phyloP scores from a whole-genome alignment of 805 yeast species.

The Debaryomyces hansenii region DNA sequence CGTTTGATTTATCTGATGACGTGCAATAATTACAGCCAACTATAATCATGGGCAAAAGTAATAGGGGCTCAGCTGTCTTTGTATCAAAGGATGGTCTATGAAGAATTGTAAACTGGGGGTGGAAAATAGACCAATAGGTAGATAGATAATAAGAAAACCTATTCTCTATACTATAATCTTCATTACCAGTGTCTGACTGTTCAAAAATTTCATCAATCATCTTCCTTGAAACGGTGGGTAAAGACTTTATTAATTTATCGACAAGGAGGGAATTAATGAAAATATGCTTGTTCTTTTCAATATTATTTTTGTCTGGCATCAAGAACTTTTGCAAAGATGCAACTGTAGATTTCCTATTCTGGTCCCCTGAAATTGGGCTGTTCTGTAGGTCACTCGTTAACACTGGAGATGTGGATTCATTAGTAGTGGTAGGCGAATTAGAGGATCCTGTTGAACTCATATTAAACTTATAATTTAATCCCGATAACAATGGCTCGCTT shows the following conservation, averaged over 20 bases:
- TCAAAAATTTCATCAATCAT: slow-evolving; percentile 26
- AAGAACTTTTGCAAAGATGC: neutral
- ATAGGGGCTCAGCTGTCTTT: slow-evolving; percentile 44
- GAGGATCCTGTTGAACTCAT: slow-evolving; percentile 25
- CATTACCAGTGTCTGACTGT: slow-evolving; percentile 17
- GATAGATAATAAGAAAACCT: slow-evolving; percentile 36
- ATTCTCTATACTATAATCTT: slow-evolving; percentile 25
- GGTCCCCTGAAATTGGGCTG: neutral
- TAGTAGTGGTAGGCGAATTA: slow-evolving; percentile 21
- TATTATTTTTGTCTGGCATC: slow-evolving; percentile 15
- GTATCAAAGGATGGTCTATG: slow-evolving; percentile 62
- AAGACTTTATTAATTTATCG: slow-evolving; percentile 30
- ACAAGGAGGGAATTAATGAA: slow-evolving; percentile 39
- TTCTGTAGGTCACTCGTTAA: neutral
- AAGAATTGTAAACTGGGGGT: slow-evolving; percentile 57
- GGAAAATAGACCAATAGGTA: slow-evolving; percentile 58
- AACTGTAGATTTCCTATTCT: neutral
- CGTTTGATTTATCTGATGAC: slow-evolving; percentile 1
- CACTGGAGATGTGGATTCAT: neutral
- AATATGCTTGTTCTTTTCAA: slow-evolving; percentile 30
- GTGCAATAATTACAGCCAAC: slow-evolving; percentile 51
- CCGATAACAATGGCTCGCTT: neutral
- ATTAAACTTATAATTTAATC: slow-evolving; percentile 8
- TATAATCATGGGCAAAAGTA: slow-evolving; percentile 55
- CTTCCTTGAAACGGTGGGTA: slow-evolving; percentile 25